phyloP scores from a whole-genome alignment of 208 protist genomes.

The Wallacemonas sp. region DNA sequence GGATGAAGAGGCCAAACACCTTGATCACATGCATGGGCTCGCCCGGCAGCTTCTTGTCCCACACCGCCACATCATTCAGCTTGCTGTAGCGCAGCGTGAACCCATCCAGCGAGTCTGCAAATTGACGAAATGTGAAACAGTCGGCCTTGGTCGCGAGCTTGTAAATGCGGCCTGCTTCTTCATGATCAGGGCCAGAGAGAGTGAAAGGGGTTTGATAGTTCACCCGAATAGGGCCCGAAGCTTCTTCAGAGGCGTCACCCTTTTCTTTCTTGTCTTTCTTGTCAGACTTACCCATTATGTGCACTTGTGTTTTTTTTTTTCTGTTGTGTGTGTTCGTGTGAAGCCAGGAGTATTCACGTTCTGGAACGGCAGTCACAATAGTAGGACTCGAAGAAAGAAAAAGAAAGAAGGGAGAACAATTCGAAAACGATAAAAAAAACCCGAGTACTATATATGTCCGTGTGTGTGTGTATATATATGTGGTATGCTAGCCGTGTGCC shows the following conservation, averaged over 20 bases:
- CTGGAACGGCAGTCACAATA: too few species aligned
- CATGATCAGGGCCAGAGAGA: constrained; percentile 40
- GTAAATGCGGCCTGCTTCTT: constrained; percentile 48
- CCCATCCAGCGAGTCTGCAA: constrained; percentile 77
- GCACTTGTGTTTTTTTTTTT: too few species aligned
- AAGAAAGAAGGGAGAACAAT: not conserved
- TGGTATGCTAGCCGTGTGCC: too few species aligned
- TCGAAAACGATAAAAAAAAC: too few species aligned
- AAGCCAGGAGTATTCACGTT: too few species aligned
- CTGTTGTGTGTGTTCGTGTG: too few species aligned
- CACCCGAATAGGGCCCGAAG: constrained; percentile 17
- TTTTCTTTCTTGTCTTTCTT: constrained; percentile 30
- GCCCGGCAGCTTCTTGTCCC: constrained; percentile 65
- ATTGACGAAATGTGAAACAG: constrained; percentile 64
- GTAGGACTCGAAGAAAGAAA: too few species aligned
- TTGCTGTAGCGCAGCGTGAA: constrained; percentile 59
- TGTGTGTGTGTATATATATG: too few species aligned
- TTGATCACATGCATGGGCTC: constrained; percentile 84
- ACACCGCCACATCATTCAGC: constrained; percentile 53
- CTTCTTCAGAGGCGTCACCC: not conserved
- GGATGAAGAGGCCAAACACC: constrained; percentile 72
- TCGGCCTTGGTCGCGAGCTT: constrained; percentile 58
- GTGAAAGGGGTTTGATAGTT: constrained; percentile 65
- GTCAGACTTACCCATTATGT: not conserved
- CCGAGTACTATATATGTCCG: too few species aligned